Base-by-base conservation (phyloP, 2,329 filamentous ascomycete species). In the Aspergillus texensis region DNA sequence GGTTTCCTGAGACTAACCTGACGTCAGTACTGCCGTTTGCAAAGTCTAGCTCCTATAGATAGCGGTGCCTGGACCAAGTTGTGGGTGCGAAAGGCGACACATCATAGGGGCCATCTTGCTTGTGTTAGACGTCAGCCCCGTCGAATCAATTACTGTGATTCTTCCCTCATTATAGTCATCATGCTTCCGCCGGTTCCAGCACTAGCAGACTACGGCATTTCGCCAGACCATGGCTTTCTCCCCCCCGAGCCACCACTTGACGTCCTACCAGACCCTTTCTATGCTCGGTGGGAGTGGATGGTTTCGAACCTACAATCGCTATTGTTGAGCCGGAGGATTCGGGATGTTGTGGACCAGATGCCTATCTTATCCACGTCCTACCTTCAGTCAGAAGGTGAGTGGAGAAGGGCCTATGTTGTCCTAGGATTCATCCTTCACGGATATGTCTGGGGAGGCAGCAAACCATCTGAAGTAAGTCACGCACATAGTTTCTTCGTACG, bases 271-370 rank as follows among this genome's bases (percentile, higher is more conserved):
- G 91, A 97, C 74, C 87, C 91, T 3, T 98, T 97, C 82, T 99
- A 98, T 80, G 89, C 91, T 78, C 92, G 93, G 75, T 99, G 95
- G 95, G 95, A 99, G 80, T 87, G 90, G 53, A 86, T 97, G 57
- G 87, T 90, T 39, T 86, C 89, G 69, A 97, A 97, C 74, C 84
- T 99, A 34, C 95, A 97, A 80, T 88, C 89, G 14, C 83, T 98
- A 64, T 89, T 98, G 58, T 85, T 97, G 62, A 96, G 90, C 79
- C 92, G 91, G 77, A 89, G 94, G 65, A 83, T 99, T 67, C 89
- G 93, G 53, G 86, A 88, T 57, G 88, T 94, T 64, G 86, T 98
- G 63, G 90, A 97, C 70, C 84, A 85, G 52, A 85, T 99, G 64
- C 93, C 94, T 9, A 84, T 96, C 60, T 87, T 99, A 66, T 93